Percentiles rank a stretch among this genome's conserved stretches.
Conservation (phyloP, 306 rosid species). For the Delonix regia region DNA sequence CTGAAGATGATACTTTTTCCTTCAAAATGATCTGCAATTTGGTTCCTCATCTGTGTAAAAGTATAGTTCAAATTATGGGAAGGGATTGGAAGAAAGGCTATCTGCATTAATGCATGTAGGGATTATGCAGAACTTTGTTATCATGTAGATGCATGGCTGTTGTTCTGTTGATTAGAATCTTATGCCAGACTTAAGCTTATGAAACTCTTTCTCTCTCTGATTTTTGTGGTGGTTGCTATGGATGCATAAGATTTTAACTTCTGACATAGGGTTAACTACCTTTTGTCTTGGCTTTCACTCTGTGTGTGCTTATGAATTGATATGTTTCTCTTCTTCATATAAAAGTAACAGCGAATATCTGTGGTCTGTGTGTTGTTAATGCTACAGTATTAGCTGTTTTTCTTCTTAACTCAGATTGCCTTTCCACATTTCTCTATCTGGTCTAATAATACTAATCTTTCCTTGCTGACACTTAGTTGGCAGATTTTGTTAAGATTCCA, state of each 20-base stretch:
- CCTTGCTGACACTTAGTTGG: conserved; percentile 60
- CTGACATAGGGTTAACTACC: conserved; percentile 16
- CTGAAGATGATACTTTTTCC: conserved; percentile 6
- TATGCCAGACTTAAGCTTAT: conserved; percentile 17
- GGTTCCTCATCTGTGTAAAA: background rate
- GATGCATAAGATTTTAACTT: background rate
- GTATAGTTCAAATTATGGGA: conserved; percentile 15
- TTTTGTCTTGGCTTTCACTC: background rate
- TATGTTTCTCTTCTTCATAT: conserved; percentile 8
- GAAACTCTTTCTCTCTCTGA: background rate
- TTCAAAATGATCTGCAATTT: background rate
- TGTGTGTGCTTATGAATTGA: conserved; percentile 8
- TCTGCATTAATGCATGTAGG: conserved; percentile 17
- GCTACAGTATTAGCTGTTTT: conserved; percentile 22
- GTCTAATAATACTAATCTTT: conserved; percentile 34
- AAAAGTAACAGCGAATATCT: conserved; percentile 1
- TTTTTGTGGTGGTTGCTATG: background rate
- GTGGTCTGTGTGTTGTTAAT: conserved; percentile 3
- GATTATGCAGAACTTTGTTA: background rate
- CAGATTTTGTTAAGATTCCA: conserved; percentile 91
- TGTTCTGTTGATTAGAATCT: conserved; percentile 24
- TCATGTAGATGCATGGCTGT: background rate
- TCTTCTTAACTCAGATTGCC: conserved; percentile 12
- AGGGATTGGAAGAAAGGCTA: conserved; percentile 4
- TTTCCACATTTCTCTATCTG: conserved; percentile 24